These are phyloP conservation scores for Pelargonium citronellum DNA, from an alignment of 441 rosid species.

Conservation along the genomic window DNA sequence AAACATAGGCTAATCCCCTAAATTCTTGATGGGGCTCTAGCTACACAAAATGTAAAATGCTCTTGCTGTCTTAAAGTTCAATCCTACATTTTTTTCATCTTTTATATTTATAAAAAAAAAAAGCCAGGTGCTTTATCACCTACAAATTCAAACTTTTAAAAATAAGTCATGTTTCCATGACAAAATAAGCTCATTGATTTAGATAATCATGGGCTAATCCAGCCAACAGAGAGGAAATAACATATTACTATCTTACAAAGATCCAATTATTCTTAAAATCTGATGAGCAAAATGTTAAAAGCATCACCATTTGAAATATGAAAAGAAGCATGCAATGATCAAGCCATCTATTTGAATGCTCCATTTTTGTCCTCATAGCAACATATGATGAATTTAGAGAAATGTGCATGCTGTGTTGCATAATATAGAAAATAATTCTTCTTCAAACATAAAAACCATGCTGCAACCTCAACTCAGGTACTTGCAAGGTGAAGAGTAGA, in stretches of 20 bases:
- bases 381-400: neutral
- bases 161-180: neutral
- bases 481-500: constrained; percentile 3
- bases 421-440: neutral
- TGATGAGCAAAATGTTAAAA: neutral
- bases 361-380: neutral
- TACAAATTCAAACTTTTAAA: no score
- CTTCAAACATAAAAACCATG: neutral
- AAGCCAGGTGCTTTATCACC: no score
- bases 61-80: no score
- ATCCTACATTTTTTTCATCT: no score
- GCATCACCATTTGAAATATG: neutral
- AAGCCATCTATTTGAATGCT: neutral
- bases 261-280: no score
- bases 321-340: neutral
- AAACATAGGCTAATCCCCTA: no score
- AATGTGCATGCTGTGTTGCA: neutral
- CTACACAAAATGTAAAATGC: no score
- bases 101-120: no score
- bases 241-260: neutral
- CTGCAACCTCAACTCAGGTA: neutral
- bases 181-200: neutral
- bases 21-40: no score
- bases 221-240: neutral
- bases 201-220: neutral